Percentiles rank a stretch among this genome's conserved stretches.
Evolutionary conservation across 352 stramenopile species (phyloP).

Genomic region (Phytophthora syringae): DNA sequence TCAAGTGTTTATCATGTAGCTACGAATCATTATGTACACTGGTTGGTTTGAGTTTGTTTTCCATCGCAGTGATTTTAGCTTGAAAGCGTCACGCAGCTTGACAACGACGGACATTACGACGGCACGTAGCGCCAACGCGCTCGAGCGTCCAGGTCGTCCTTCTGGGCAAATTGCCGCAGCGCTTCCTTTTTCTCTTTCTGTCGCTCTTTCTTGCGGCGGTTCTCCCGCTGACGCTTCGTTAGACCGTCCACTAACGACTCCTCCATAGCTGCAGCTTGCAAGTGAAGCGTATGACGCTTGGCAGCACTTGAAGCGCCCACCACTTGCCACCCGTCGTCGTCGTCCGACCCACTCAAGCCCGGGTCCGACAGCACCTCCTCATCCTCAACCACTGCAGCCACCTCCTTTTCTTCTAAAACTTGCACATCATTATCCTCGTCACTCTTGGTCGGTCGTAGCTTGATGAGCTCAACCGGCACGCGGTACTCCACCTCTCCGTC

Average conservation of each 20-base stretch:
- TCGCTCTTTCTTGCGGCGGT: slow-evolving; percentile 78
- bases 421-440: slow-evolving; percentile 18
- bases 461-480: slow-evolving; percentile 66
- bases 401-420: slow-evolving; percentile 5
- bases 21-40: slow-evolving; percentile 28
- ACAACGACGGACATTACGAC: slow-evolving; percentile 30
- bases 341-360: slow-evolving; percentile 39
- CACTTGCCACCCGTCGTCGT: slow-evolving; percentile 81
- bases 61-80: slow-evolving; percentile 8
- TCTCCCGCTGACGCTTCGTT: slow-evolving; percentile 85
- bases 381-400: slow-evolving; percentile 11
- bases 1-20: slow-evolving; percentile 78
- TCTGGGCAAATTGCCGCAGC: slow-evolving; percentile 69
- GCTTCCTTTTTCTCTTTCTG: slow-evolving; percentile 81
- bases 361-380: slow-evolving; percentile 21
- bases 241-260: slow-evolving; percentile 53
- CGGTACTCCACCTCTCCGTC: slow-evolving; percentile 77
- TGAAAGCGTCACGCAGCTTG: background rate
- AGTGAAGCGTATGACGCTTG: slow-evolving; percentile 27
- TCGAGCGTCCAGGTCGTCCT: slow-evolving; percentile 71
- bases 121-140: slow-evolving; percentile 74
- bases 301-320: slow-evolving; percentile 40
- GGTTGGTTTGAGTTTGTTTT: slow-evolving; percentile 16
- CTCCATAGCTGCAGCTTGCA: slow-evolving; percentile 10
- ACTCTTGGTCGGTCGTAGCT: slow-evolving; percentile 14